These are phyloP conservation scores for Syzygium syzygioides DNA, from an alignment of 441 rosid genomes.

Conservation along the genomic window DNA sequence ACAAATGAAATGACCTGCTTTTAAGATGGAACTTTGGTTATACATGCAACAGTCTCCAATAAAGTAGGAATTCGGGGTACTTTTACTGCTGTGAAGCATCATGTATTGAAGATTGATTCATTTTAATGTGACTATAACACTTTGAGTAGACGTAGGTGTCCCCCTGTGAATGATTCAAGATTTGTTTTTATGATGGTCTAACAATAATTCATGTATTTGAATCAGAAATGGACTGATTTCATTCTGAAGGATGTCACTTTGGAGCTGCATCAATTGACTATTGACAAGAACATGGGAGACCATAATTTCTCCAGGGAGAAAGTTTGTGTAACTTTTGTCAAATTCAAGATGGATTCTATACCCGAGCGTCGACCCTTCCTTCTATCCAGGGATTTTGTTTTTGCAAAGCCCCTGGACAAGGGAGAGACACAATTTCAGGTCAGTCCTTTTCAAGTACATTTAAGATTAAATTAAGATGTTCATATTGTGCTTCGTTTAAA, in stretches of 20 bases:
- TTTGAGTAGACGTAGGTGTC: not conserved
- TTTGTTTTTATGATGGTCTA: not conserved
- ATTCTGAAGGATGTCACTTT: constrained; percentile 15
- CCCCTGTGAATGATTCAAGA: not conserved
- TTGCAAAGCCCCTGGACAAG: constrained; percentile 19
- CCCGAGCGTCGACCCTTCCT: constrained; percentile 25
- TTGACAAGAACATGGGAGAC: not conserved
- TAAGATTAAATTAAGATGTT: not conserved
- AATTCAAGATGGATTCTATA: constrained; percentile 17
- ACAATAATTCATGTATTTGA: not conserved
- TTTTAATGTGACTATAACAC: not conserved
- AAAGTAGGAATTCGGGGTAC: not conserved
- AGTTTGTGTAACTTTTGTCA: constrained; percentile 15
- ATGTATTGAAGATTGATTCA: not conserved
- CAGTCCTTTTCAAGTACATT: not conserved
- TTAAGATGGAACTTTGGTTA: not conserved
- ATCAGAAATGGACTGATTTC: constrained; percentile 36
- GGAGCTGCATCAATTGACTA: constrained; percentile 15
- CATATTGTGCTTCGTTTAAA: not conserved
- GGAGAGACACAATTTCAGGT: constrained; percentile 24
- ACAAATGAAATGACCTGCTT: not conserved
- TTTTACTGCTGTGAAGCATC: not conserved
- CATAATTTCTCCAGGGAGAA: not conserved
- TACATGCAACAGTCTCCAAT: not conserved
- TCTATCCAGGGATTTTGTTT: constrained; percentile 37